phyloP scores from a whole-genome alignment of 2,329 filamentous ascomycete species.

The Ophiocordyceps unilateralis region DNA sequence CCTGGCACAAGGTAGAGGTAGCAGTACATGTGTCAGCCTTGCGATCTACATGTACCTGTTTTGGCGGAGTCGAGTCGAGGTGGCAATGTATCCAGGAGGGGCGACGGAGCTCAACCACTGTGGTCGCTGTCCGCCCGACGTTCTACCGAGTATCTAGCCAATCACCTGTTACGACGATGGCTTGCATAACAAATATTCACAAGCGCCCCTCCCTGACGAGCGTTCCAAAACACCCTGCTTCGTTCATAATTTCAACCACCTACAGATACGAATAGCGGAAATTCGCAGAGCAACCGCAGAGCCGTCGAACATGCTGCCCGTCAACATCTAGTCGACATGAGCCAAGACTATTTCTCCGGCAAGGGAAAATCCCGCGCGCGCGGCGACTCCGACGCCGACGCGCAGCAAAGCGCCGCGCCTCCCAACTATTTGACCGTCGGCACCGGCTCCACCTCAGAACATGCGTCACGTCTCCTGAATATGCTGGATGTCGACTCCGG shows the following conservation, averaged over 20 bases:
- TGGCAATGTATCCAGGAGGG: not conserved
- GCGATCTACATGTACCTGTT: not conserved
- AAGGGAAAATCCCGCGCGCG: constrained; percentile 32
- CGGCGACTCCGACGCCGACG: constrained; percentile 13
- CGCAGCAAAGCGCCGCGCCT: constrained; percentile 11
- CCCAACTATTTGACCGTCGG: constrained; percentile 82
- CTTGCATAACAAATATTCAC: not conserved
- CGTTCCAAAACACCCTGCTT: not conserved
- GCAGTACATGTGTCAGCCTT: not conserved
- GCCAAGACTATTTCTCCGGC: constrained; percentile 37
- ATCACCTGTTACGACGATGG: not conserved
- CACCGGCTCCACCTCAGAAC: constrained; percentile 61
- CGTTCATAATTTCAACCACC: not conserved
- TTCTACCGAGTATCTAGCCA: not conserved
- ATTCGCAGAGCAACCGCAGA: too few species aligned
- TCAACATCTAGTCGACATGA: constrained; percentile 28
- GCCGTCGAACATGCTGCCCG: constrained; percentile 19
- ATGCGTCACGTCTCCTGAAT: constrained; percentile 63
- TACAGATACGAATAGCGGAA: not conserved
- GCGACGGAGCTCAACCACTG: not conserved
- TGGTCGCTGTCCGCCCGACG: too few species aligned
- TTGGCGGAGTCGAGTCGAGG: not conserved
- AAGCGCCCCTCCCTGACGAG: not conserved
- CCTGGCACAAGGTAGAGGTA: not conserved
- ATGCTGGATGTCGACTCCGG: constrained; percentile 80